Evolutionary conservation across 2,329 filamentous ascomycete species (phyloP), one percentile per base, ranked within the genome.

Genomic region (Parastagonospora nodorum): DNA sequence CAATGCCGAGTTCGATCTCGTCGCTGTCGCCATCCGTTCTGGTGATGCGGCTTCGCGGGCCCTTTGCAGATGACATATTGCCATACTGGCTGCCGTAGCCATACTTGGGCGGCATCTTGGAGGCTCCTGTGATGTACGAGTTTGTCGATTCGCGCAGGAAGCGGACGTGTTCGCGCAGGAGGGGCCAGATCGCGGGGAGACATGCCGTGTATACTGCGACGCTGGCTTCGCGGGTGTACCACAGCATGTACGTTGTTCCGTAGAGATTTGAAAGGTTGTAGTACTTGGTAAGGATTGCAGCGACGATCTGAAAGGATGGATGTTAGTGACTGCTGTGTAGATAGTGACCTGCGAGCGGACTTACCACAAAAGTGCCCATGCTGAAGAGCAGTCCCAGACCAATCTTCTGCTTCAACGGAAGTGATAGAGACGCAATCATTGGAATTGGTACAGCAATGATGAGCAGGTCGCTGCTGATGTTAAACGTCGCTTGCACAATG

Each of bases 401-500:
- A 0, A 79, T 45, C 67, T 86, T 86, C 61, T 82, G 79, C 63
- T 77, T 81, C 1, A 74, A 35, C 5, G 76, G 71, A 2, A 86
- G 72, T 39, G 78, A 76, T 1, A 84, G 77, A 24, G 76, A 76
- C 9, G 81, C 57, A 24, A 86, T 61, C 45, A 82, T 69, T 1
- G 83, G 83, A 55, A 86, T 75, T 1, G 83, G 82, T 15, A 87
- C 79, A 3, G 77, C 62, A 27, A 87, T 79, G 63, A 87, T 85
- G 72, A 83, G 77, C 2, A 85, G 32, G 55, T 87, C 84, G 24
- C 82, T 84, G 2, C 80, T 79, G 42, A 86, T 80, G 58, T 87
- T 87, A 63, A 87, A 79, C 4, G 78, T 75, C 1, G 81, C 79
- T 51, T 86, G 84, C 12, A 81, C 80, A 43, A 85, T 84, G 9